Base-by-base conservation (phyloP, 371 early-diverging fungal species). In the Funneliformis caledonium region DNA sequence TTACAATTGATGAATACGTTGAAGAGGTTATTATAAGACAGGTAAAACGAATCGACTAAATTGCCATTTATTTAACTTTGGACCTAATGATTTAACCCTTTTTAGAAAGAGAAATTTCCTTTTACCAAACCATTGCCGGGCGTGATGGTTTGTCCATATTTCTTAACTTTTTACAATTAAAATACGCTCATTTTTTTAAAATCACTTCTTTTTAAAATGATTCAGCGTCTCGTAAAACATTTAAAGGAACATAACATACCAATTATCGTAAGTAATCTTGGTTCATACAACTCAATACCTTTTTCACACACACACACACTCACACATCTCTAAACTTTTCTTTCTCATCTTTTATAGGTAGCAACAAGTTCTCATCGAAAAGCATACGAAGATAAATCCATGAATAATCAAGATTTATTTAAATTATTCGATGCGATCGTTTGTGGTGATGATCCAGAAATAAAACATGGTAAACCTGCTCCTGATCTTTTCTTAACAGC, bases 401-500 rank as follows among this genome's bases (percentile, higher is more conserved):
- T 81, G 2, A 87, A 89, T 31, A 92, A 97, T 83, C 88, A 88
- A 69, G 89, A 89, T 1, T 83, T 97, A 37, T 97, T 98, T 83
- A 82, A 82, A 1, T 83, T 95, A 68, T 98, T 98, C 85, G 94
- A 93, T 80, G 31, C 19, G 12, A 88, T 95, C 83, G 88, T 95
- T 9, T 93, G 93, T 83, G 98, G 97, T 22, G 96, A 97, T 83
- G 96, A 97, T 82, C 88, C 92, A 0, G 90, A 86, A 4, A 91
- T 97, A 61, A 84, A 86, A 76, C 82, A 88, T 72, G 95, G 96
- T 22, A 98, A 98, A 85, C 98, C 98, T 5, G 87, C 93, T 14
- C 97, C 98, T 0, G 98, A 98, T 83, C 87, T 97, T 22, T 98
- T 97, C 84, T 87, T 93, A 45, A 92, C 89, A 9, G 97, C 96